phyloP scores from a whole-genome alignment of 2,329 filamentous ascomycete genomes.

The Aspergillus transmontanensis region DNA sequence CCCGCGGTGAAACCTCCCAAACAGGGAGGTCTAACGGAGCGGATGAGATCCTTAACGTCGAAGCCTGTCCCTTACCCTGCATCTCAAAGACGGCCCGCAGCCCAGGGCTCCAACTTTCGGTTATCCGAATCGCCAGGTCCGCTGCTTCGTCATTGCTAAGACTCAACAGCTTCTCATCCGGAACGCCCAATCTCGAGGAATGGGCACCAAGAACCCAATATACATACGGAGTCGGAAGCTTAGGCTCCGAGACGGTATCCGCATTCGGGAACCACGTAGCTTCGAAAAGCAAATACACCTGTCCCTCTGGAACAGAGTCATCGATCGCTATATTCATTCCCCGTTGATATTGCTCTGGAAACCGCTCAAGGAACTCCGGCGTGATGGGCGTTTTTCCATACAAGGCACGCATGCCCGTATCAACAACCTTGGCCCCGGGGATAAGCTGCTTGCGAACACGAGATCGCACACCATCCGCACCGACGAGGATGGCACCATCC shows the following conservation, averaged over 20 bases:
- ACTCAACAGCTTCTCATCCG: not conserved
- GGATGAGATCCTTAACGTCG: not conserved
- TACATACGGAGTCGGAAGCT: not conserved
- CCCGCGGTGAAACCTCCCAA: conserved; percentile 24
- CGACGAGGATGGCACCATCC: conserved; percentile 39
- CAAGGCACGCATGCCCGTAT: conserved; percentile 42
- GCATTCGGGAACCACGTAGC: not conserved
- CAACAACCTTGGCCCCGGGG: conserved; percentile 37
- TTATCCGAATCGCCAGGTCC: not conserved
- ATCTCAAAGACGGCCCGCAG: not conserved
- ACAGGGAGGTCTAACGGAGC: not conserved
- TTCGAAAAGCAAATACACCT: not conserved
- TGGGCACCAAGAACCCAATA: not conserved
- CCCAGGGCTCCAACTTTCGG: not conserved
- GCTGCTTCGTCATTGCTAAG: not conserved
- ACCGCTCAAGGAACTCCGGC: not conserved
- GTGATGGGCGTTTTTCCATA: conserved; percentile 23
- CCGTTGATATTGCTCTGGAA: not conserved
- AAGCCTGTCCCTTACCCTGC: not conserved
- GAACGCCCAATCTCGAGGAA: not conserved
- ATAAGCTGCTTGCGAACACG: conserved; percentile 41
- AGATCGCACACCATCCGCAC: conserved; percentile 44
- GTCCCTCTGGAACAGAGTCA: not conserved
- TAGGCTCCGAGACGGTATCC: not conserved
- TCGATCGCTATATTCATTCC: not conserved